Conservation (phyloP, 1,284 basidiomycete species). For the Sphagnurus paluster region DNA sequence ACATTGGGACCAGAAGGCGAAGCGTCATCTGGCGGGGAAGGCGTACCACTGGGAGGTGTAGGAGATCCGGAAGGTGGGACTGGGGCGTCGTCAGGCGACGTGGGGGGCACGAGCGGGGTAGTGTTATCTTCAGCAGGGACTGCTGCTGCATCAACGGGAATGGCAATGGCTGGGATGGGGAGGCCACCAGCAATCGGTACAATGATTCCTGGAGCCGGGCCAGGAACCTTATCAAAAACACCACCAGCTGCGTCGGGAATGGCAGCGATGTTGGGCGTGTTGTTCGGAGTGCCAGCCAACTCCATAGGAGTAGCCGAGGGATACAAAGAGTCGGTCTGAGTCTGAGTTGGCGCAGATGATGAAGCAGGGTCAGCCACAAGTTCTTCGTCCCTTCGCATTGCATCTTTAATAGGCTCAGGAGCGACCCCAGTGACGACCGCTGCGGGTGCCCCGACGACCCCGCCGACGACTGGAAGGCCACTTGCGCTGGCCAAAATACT, state of each 20-base stretch:
- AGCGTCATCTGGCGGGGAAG: no score
- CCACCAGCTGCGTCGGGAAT: background rate
- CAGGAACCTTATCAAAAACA: background rate
- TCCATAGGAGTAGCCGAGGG: slow-evolving; percentile 7
- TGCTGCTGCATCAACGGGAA: background rate
- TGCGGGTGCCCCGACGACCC: no score
- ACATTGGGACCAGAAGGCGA: no score
- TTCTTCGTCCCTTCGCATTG: slow-evolving; percentile 2
- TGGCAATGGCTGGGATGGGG: background rate
- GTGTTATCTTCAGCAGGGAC: background rate
- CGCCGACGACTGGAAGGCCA: background rate
- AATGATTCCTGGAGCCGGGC: background rate
- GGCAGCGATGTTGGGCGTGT: slow-evolving; percentile 5
- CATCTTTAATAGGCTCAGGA: background rate
- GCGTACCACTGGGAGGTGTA: no score
- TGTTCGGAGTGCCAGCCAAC: slow-evolving; percentile 7
- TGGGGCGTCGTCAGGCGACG: no score
- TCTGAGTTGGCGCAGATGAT: slow-evolving; percentile 4
- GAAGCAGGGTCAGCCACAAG: slow-evolving; percentile 6
- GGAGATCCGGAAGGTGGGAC: no score
- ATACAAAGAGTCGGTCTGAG: slow-evolving; percentile 8
- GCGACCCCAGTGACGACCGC: background rate
- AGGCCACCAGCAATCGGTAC: background rate
- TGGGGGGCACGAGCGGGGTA: no score
- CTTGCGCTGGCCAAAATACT: background rate